Base-by-base conservation (phyloP, 371 early-diverging fungal species). In the Rhizopus sp. region DNA sequence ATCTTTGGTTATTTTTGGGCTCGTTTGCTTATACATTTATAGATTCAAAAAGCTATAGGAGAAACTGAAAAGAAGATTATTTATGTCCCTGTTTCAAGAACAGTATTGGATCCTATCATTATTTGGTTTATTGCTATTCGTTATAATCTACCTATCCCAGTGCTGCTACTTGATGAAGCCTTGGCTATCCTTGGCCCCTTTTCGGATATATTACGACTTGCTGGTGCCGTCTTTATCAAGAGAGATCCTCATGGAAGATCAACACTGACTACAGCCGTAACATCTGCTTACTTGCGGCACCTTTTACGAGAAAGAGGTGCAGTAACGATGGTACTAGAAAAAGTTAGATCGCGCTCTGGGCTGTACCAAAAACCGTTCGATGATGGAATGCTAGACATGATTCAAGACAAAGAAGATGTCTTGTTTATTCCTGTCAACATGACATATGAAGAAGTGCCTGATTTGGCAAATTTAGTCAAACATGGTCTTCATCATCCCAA, bases 21-120 rank as follows among this genome's bases (percentile, higher is more conserved):
- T 9, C 15, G 31, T 44, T 50, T 34, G 33, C 17, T 17, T 40
- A n/a, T 35, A 7, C 12, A 0, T 38, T 7, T 10, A 23, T 55
- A 64, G 60, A 65, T 65, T 38, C 56, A 56, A 41, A 41, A 44
- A 13, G 42, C 53, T 12, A 45, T 65, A 15, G 35, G 49, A 52
- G 49, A 41, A 29, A 38, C 13, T 7, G 52, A 57, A 6, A 67
- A 70, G 12, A 58, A 53, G 16, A 60, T 71, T 13, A 60, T 71
- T 0, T 71, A 71, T 60, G 60, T 71, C 4, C 72, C 72, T n/a
- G 62, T 71, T 0, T 68, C 68, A 2, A 68, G 64, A 38, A 68
- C 72, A 4, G 55, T 57, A 5, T 37, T 71, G 38, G 72, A 71
- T 31, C 65, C 72, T 9, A 34, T 71, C 3, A 41, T 71, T 9